phyloP scores from a whole-genome alignment of 1,139 yeast genomes.

The Blastobotrys indianensis region DNA sequence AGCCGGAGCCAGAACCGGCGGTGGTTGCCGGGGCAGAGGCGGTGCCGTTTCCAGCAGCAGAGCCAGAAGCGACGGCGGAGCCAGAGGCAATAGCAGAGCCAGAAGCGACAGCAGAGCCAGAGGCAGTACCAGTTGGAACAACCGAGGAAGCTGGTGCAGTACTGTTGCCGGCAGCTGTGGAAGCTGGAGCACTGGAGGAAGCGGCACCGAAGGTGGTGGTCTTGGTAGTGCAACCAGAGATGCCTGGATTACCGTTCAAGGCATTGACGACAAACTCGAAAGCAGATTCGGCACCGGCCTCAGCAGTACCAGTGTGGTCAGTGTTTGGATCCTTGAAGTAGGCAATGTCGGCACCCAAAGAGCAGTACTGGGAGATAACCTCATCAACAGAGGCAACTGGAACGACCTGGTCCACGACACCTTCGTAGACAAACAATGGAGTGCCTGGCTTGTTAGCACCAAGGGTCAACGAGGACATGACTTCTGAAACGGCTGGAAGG shows the following conservation, averaged over 20 bases:
- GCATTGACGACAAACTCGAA: constrained; percentile 16
- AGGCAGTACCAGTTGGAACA: not conserved
- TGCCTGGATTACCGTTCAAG: constrained; percentile 10
- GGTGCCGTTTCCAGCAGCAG: not conserved
- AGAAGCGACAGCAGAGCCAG: not conserved
- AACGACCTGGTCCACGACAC: constrained; percentile 28
- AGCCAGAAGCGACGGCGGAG: not conserved
- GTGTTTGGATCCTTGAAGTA: constrained; percentile 21
- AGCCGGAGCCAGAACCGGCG: not conserved
- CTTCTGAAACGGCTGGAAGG: constrained; percentile 11
- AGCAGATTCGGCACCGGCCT: constrained; percentile 15
- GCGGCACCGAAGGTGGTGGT: not conserved
- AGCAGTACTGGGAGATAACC: constrained; percentile 25
- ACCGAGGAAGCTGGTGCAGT: too few relatives aligned
- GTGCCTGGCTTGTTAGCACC: constrained; percentile 20
- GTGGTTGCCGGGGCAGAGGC: not conserved
- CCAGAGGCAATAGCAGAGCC: not conserved
- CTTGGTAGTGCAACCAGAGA: constrained; percentile 5
- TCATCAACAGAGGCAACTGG: constrained; percentile 22
- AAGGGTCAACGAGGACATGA: constrained; percentile 18
- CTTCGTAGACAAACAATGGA: constrained; percentile 29
- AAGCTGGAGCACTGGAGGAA: not conserved
- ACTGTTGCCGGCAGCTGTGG: too few relatives aligned
- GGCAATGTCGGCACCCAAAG: constrained; percentile 22
- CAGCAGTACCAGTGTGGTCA: constrained; percentile 16